These are phyloP conservation scores for Camelina neglecta DNA, from an alignment of 345 rosid genomes.

Conservation along the genomic window DNA sequence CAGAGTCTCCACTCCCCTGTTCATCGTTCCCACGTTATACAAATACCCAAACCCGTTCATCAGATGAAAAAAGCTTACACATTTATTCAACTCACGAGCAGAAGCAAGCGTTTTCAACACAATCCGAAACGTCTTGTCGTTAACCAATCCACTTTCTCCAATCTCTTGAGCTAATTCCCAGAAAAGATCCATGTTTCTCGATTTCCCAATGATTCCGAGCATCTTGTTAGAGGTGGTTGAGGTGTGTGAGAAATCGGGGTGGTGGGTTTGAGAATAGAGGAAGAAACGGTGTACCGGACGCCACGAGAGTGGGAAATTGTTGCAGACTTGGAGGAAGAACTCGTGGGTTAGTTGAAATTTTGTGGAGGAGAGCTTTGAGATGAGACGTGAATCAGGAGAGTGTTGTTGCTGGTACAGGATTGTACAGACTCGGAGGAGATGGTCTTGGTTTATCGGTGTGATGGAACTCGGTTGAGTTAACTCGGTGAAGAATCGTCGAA, in stretches of 20 bases:
- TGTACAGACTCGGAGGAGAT: constrained; percentile 75
- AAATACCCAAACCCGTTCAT: constrained; percentile 66
- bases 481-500: constrained; percentile 18
- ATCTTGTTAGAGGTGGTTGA: constrained; percentile 68
- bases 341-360: constrained; percentile 57
- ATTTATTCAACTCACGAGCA: constrained; percentile 76
- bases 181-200: constrained; percentile 75
- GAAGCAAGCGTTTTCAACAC: constrained; percentile 64
- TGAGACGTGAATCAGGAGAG: constrained; percentile 69
- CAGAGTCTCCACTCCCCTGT: constrained; percentile 59
- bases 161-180: constrained; percentile 62
- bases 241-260: constrained; percentile 53
- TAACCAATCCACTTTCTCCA: constrained; percentile 58
- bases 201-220: constrained; percentile 61
- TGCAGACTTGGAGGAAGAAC: constrained; percentile 89
- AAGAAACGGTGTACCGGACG: constrained; percentile 81
- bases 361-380: constrained; percentile 58
- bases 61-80: constrained; percentile 64
- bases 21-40: constrained; percentile 56
- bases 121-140: constrained; percentile 70
- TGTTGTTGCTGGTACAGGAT: constrained; percentile 79
- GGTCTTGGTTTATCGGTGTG: constrained; percentile 54
- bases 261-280: constrained; percentile 55
- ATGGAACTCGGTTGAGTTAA: constrained; percentile 30
- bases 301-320: constrained; percentile 80